Conservation (phyloP, 305 asterid genomes). For the Striga hermonthica region DNA sequence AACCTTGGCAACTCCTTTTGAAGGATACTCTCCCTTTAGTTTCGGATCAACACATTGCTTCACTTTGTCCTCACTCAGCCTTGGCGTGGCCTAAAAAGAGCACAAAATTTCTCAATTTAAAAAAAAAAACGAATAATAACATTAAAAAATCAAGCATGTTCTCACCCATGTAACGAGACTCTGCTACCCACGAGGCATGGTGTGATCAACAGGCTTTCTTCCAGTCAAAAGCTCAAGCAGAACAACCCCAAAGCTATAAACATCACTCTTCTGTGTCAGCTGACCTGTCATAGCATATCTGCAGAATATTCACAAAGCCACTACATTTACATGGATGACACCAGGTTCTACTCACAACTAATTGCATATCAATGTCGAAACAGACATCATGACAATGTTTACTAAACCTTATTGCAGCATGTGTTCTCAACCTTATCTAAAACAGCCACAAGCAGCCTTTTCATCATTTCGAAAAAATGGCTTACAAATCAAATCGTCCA, state of each 20-base stretch:
- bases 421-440: too few species aligned
- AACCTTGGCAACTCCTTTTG: slow-evolving; percentile 89
- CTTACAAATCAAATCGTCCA: too few species aligned
- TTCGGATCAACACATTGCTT: slow-evolving; percentile 89
- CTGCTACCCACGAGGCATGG: slow-evolving; percentile 93
- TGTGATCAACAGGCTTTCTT: slow-evolving; percentile 88
- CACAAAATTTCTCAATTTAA: background rate
- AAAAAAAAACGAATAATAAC: background rate
- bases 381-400: too few species aligned
- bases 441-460: too few species aligned
- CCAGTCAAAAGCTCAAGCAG: slow-evolving; percentile 76
- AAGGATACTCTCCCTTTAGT: slow-evolving; percentile 69
- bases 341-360: too few species aligned
- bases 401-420: too few species aligned
- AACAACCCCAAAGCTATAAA: slow-evolving; percentile 85
- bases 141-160: background rate
- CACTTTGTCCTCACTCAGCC: slow-evolving; percentile 91
- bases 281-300: slow-evolving; percentile 95
- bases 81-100: slow-evolving; percentile 72
- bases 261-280: slow-evolving; percentile 83
- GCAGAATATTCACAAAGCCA: background rate
- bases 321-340: too few species aligned
- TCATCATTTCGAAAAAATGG: too few species aligned
- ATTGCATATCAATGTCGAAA: too few species aligned
- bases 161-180: slow-evolving; percentile 89